Conservation (phyloP, 192 early-diverging fungal genomes). For the Backusella sp. region DNA sequence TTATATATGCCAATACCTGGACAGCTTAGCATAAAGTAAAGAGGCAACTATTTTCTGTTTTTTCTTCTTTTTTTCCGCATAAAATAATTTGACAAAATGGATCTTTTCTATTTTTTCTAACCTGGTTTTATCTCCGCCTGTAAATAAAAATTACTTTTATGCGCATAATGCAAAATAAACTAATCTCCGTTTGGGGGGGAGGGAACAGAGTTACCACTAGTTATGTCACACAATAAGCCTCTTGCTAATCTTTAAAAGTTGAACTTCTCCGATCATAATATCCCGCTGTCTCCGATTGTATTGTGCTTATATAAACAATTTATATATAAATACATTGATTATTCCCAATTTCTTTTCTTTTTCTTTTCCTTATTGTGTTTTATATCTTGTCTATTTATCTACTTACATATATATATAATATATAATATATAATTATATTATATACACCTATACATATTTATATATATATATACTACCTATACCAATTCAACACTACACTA, state of each 20-base stretch:
- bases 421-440: background rate
- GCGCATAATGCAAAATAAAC: constrained; percentile 8
- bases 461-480: background rate
- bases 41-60: background rate
- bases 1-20: background rate
- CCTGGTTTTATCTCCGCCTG: background rate
- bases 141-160: background rate
- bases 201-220: background rate
- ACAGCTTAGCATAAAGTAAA: background rate
- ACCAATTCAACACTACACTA: background rate
- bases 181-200: background rate
- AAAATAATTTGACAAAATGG: background rate
- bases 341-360: background rate
- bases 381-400: background rate
- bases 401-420: background rate
- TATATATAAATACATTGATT: background rate
- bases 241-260: background rate
- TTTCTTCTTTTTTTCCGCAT: background rate
- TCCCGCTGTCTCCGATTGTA: background rate
- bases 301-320: background rate
- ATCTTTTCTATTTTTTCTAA: background rate
- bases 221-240: background rate
- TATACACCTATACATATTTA: background rate
- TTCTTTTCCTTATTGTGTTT: background rate
- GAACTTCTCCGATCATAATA: background rate